These are phyloP conservation scores for Plenodomus lindquistii DNA, from an alignment of 2,329 filamentous ascomycete species.

Conservation along the genomic window DNA sequence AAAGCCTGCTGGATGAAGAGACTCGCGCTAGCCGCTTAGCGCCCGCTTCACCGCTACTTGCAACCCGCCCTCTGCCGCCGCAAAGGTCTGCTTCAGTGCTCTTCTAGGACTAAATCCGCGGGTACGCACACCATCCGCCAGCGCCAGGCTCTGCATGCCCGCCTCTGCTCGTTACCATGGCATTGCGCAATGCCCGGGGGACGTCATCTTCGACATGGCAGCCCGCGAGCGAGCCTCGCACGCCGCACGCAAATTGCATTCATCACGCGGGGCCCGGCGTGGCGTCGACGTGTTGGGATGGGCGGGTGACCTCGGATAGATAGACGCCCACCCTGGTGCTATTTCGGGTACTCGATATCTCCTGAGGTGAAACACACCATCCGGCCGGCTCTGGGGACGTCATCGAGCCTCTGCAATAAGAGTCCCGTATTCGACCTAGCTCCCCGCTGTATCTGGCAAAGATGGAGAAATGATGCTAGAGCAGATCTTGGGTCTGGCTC, in stretches of 20 bases:
- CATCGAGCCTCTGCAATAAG: background rate
- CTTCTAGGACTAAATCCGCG: conserved; percentile 1
- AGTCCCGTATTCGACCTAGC: no score
- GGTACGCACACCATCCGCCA: no score
- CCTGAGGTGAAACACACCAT: background rate
- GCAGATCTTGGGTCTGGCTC: background rate
- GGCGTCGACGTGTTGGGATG: no score
- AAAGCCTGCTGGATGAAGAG: conserved; percentile 10
- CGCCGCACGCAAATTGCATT: background rate
- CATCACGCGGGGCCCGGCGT: background rate
- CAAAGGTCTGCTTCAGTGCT: conserved; percentile 9
- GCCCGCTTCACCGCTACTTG: conserved; percentile 19
- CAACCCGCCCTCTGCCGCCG: conserved; percentile 1
- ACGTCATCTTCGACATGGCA: background rate
- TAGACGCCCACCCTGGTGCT: background rate
- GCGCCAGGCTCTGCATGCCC: no score
- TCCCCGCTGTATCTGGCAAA: background rate
- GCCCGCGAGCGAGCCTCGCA: background rate
- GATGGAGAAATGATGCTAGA: background rate
- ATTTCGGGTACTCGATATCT: background rate
- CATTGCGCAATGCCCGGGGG: background rate
- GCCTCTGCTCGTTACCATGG: conserved; percentile 1
- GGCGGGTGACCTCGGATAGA: background rate
- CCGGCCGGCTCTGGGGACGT: background rate
- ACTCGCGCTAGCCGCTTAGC: conserved; percentile 9